Evolutionary conservation across 768 basidiomycete species (phyloP).

Genomic region (Mycena galopus): DNA sequence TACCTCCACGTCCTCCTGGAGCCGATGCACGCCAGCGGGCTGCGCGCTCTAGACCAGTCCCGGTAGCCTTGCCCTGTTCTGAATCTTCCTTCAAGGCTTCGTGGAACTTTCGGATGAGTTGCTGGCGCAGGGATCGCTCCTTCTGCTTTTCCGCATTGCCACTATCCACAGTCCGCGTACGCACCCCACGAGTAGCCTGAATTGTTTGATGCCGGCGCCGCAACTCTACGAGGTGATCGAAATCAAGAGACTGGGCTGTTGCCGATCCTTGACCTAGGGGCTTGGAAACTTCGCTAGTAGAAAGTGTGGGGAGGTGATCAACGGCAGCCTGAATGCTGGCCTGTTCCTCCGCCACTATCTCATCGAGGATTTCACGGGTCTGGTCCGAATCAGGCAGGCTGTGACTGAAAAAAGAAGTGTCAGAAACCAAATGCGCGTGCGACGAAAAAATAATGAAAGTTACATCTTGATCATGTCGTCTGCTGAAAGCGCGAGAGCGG

Average conservation of each 20-base stretch:
- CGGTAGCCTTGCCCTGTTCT: slow-evolving; percentile 10
- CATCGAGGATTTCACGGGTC: neutral
- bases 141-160: slow-evolving; percentile 7
- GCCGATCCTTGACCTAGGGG: neutral
- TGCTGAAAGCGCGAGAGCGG: slow-evolving; percentile 12
- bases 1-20: neutral
- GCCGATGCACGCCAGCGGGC: slow-evolving; percentile 21
- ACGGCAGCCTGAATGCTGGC: neutral
- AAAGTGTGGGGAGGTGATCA: neutral
- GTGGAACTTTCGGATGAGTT: slow-evolving; percentile 18
- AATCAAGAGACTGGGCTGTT: neutral
- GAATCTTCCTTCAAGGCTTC: neutral
- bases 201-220: slow-evolving; percentile 29
- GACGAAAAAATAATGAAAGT: neutral
- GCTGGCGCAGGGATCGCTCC: slow-evolving; percentile 1
- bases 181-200: slow-evolving; percentile 30
- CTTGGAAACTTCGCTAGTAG: slow-evolving; percentile 5
- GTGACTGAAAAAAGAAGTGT: neutral
- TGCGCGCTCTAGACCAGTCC: slow-evolving; percentile 22
- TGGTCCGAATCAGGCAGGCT: neutral
- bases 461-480: slow-evolving; percentile 31
- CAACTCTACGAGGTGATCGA: slow-evolving; percentile 24
- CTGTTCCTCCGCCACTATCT: neutral
- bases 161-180: neutral
- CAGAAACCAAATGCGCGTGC: neutral